Evolutionary conservation across 148 eudicot species (phyloP), one percentile per base, ranked within the genome.

Genomic region (Rheum nobile): DNA sequence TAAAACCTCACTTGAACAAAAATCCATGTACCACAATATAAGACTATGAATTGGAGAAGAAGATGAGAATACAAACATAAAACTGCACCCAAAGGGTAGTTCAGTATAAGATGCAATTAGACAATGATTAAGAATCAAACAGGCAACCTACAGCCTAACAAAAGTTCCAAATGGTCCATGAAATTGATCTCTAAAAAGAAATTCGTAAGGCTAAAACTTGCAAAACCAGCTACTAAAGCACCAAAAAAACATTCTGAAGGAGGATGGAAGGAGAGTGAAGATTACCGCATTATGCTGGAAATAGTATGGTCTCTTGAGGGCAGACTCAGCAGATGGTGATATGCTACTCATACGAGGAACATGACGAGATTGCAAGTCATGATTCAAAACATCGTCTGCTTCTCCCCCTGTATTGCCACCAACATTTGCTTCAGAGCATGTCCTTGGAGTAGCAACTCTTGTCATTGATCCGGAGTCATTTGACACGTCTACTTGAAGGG

Each of bases 281-380:
- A 55, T 82, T 90, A 92, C 97, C 96, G 24, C 67, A 79, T 75
- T 88, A 72, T 79, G 80, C 75, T 81, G 87, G 67, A 79, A 82
- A 75, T 75, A 81, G 48, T 85, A 83, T 32, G 87, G 81, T 79
- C 84, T 92, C 80, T 85, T 85, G 74, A 83, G 88, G 74, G 87
- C 89, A 77, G 99, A 86, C 82, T 90, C 99, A 22, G 96, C 89
- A 74, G 89, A 90, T 24, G 99, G 99, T 32, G 99, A 95, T 57
- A 84, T 76, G 75, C 96, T 92, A 85, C 83, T 91, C 86, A 85
- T 77, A 35, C 88, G 89, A 41, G 78, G 86, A 75, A 86, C 75
- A 67, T 82, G 89, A 71, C 93, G 88, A 77, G 89, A 78, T 44
- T 76, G 91, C 11, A 75, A 71, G 79, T 81, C 88, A 63, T 79